Conservation (phyloP, 768 basidiomycete species). For the Favolaschia claudopus region DNA sequence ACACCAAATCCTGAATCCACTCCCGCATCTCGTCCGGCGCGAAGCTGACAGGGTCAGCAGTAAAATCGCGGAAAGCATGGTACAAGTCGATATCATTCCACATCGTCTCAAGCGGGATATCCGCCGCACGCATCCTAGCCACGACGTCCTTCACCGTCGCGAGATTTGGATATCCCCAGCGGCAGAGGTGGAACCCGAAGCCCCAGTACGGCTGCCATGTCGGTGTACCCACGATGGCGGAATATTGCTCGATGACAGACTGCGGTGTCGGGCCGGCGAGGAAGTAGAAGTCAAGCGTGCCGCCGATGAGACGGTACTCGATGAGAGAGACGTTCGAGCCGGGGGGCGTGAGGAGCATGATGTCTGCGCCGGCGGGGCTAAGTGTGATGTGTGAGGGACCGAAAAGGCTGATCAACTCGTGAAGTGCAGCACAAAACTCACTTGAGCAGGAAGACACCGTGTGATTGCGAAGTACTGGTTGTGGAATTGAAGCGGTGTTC, state of each 20-base stretch:
- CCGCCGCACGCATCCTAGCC: constrained; percentile 63
- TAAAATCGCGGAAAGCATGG: constrained; percentile 73
- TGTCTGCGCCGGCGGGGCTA: constrained; percentile 60
- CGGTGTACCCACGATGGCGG: constrained; percentile 69
- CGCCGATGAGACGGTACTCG: constrained; percentile 78
- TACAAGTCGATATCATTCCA: constrained; percentile 85
- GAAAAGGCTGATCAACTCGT: neutral
- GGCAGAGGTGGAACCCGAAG: constrained; percentile 81
- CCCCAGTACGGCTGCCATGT: constrained; percentile 79
- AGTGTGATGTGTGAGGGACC: neutral
- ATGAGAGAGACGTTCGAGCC: constrained; percentile 64
- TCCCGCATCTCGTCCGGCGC: constrained; percentile 58
- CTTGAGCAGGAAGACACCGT: constrained; percentile 82
- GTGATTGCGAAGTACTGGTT: constrained; percentile 62
- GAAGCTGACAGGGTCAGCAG: constrained; percentile 69
- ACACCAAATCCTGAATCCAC: constrained; percentile 65
- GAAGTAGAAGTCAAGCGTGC: constrained; percentile 82
- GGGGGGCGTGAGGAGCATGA: constrained; percentile 68
- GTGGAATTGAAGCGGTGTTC: constrained; percentile 72
- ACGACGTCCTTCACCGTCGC: constrained; percentile 50
- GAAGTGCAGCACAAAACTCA: constrained; percentile 29
- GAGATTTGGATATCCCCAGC: constrained; percentile 44
- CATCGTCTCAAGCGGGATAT: constrained; percentile 85
- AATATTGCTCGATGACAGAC: constrained; percentile 76
- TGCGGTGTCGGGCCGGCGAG: constrained; percentile 66